phyloP scores from a whole-genome alignment of 371 early-diverging fungal genomes.

The Mortierella sp. region DNA sequence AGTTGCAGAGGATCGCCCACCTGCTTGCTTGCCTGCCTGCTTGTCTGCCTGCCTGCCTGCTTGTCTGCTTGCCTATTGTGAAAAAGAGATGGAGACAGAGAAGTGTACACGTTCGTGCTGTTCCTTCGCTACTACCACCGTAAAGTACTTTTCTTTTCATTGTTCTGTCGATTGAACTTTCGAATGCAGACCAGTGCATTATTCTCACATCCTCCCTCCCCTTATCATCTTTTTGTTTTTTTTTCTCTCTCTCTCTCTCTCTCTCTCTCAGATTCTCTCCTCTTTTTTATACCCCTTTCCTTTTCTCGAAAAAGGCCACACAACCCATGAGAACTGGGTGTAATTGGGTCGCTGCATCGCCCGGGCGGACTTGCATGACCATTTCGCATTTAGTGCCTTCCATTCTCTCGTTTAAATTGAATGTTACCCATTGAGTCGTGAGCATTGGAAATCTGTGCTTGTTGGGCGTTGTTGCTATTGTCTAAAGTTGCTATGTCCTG shows the following conservation, averaged over 20 bases:
- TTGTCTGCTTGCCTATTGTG: background rate
- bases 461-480: background rate
- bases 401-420: background rate
- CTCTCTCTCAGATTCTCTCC: conserved; percentile 3
- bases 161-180: conserved; percentile 1
- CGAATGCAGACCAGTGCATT: background rate
- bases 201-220: background rate
- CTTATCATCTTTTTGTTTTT: background rate
- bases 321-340: conserved; percentile 7
- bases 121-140: background rate
- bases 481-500: background rate
- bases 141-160: background rate
- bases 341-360: conserved; percentile 7
- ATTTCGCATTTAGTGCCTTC: background rate
- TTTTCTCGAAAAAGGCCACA: background rate
- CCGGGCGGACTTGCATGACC: conserved; percentile 11
- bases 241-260: background rate
- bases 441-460: background rate
- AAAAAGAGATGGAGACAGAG: background rate
- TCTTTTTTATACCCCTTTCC: background rate
- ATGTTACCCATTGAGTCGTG: background rate
- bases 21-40: background rate
- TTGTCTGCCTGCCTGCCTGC: background rate
- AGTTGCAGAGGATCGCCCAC: conserved; percentile 7
- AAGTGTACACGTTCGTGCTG: background rate